A percentile compares a stretch with the other conserved stretches of the same genome.
Evolutionary conservation across 495 filamentous ascomycete genomes (phyloP).

Genomic region (Aspergillus baeticus): DNA sequence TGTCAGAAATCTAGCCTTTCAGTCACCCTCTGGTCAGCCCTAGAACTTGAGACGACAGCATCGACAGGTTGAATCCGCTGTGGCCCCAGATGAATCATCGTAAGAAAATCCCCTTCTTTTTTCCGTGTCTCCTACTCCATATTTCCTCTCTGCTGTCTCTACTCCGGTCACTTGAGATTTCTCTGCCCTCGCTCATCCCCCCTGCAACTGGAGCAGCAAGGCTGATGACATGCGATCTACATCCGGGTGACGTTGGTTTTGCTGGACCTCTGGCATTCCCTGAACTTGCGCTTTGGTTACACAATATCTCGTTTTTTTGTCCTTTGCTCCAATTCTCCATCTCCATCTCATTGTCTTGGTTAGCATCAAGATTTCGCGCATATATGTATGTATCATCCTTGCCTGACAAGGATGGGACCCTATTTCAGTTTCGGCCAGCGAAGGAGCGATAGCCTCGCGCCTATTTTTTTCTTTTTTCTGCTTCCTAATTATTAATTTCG

Average conservation of each 20-base stretch:
- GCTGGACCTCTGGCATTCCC: constrained; percentile 12
- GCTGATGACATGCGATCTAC: constrained; percentile 25
- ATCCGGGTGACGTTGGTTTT: constrained; percentile 19
- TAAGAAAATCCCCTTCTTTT: constrained; percentile 19
- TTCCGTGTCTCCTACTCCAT: neutral
- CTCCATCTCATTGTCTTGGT: constrained; percentile 20
- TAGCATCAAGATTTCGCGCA: constrained; percentile 19
- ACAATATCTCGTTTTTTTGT: constrained; percentile 13
- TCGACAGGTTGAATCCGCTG: neutral
- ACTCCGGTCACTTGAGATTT: constrained; percentile 2
- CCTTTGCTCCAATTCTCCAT: constrained; percentile 5
- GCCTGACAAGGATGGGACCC: constrained; percentile 24
- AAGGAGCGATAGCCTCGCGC: constrained; percentile 21
- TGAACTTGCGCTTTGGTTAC: constrained; percentile 17
- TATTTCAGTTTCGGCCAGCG: constrained; percentile 23
- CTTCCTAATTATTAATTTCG: constrained; percentile 18
- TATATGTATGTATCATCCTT: constrained; percentile 20
- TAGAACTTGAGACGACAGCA: neutral
- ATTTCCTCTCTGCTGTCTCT: constrained; percentile 13
- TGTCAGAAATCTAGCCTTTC: constrained; percentile 15
- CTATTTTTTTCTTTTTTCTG: constrained; percentile 16
- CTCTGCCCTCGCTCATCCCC: neutral
- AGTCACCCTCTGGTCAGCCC: constrained; percentile 11
- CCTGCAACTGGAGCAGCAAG: constrained; percentile 13
- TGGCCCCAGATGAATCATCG: constrained; percentile 28